These are phyloP conservation scores for Carex littledalei DNA, from an alignment of 176 grass and related monocot genomes.

Conservation along the genomic window DNA sequence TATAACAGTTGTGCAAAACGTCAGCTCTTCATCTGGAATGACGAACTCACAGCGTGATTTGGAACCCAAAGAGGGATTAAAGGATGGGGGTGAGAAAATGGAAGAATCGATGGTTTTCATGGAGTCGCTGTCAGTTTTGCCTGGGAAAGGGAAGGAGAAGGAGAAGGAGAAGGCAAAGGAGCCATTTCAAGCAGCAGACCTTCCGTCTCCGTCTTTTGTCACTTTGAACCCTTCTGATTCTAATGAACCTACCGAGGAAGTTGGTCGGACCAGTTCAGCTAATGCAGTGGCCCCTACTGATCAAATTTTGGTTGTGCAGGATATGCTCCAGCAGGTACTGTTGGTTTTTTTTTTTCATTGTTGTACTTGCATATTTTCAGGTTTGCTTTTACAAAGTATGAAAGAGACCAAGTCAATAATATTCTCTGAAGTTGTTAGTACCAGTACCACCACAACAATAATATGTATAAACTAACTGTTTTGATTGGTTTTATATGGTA, in stretches of 20 bases:
- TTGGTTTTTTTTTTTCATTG: background rate
- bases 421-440: background rate
- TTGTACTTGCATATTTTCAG: background rate
- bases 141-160: slow-evolving; percentile 23
- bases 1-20: background rate
- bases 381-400: background rate
- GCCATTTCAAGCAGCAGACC: slow-evolving; percentile 35
- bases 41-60: slow-evolving; percentile 12
- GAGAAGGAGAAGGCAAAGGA: slow-evolving; percentile 31
- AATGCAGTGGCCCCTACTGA: slow-evolving; percentile 31
- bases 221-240: slow-evolving; percentile 41
- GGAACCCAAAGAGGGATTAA: slow-evolving; percentile 26
- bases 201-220: slow-evolving; percentile 35
- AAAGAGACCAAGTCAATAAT: background rate
- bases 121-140: slow-evolving; percentile 27
- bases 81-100: slow-evolving; percentile 35
- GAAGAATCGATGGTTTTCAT: slow-evolving; percentile 24
- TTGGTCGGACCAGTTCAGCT: slow-evolving; percentile 24
- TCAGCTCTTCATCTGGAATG: background rate
- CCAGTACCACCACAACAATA: background rate
- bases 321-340: slow-evolving; percentile 62
- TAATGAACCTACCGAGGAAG: slow-evolving; percentile 28
- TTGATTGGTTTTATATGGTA: background rate
- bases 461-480: background rate
- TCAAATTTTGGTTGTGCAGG: slow-evolving; percentile 49